phyloP scores from a whole-genome alignment of 768 basidiomycete species.

The Rhodosporidiobolus sp. region DNA sequence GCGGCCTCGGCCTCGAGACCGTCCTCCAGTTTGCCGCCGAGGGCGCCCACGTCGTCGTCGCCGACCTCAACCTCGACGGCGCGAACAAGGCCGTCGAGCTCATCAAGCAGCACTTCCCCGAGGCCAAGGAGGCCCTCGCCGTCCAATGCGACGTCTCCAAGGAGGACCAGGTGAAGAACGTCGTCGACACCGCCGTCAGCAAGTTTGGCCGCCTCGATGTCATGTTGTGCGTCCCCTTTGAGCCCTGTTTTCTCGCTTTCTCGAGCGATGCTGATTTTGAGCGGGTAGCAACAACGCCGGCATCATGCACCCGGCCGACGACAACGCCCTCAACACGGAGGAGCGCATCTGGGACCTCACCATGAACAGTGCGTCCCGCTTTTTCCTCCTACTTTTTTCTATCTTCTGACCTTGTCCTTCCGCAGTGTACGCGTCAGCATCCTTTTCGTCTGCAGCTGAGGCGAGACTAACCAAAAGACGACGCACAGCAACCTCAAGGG shows the following conservation, averaged over 20 bases:
- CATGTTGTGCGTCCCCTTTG: constrained; percentile 62
- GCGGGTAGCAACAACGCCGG: constrained; percentile 54
- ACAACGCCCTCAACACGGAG: constrained; percentile 92
- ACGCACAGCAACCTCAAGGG: constrained; percentile 94
- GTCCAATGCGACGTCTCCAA: constrained; percentile 82
- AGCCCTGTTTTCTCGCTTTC: neutral
- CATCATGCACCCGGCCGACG: constrained; percentile 97
- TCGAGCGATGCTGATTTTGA: neutral
- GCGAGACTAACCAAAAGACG: constrained; percentile 43
- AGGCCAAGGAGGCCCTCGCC: constrained; percentile 53
- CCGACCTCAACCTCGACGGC: constrained; percentile 76
- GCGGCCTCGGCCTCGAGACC: constrained; percentile 94
- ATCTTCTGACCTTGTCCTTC: neutral
- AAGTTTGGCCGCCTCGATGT: constrained; percentile 92
- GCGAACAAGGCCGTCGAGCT: constrained; percentile 65
- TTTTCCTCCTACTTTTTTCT: neutral
- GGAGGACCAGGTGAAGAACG: constrained; percentile 77
- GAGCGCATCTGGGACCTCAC: constrained; percentile 80
- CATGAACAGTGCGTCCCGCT: constrained; percentile 40
- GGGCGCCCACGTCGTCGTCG: constrained; percentile 73
- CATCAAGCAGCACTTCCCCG: constrained; percentile 66
- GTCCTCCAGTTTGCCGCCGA: constrained; percentile 92
- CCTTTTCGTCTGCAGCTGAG: constrained; percentile 54
- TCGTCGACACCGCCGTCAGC: constrained; percentile 73
- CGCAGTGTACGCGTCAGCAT: neutral